Conservation (phyloP, 495 filamentous ascomycete species). For the Hyaloscypha variabilis region DNA sequence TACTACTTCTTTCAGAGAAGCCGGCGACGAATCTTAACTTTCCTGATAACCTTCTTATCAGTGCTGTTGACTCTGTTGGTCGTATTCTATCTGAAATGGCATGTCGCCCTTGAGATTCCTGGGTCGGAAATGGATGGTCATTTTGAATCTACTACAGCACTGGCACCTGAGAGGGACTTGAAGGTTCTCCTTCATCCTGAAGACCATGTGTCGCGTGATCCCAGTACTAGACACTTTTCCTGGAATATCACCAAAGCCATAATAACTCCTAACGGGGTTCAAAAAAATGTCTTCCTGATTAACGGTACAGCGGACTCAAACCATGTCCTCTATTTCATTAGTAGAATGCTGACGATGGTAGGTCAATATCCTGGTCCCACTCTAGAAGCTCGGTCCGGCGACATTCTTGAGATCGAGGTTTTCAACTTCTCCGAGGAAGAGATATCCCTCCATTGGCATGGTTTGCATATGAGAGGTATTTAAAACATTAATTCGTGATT, state of each 20-base stretch:
- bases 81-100: slow-evolving; percentile 10
- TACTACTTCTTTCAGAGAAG: background rate
- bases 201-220: slow-evolving; percentile 25
- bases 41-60: background rate
- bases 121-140: background rate
- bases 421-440: slow-evolving; percentile 23
- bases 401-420: slow-evolving; percentile 22
- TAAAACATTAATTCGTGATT: background rate
- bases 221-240: slow-evolving; percentile 37
- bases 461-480: slow-evolving; percentile 24
- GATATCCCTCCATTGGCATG: slow-evolving; percentile 26
- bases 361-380: slow-evolving; percentile 25
- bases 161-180: background rate
- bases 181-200: slow-evolving; percentile 9
- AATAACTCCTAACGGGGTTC: slow-evolving; percentile 45
- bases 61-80: background rate
- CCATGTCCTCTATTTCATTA: background rate
- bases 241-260: slow-evolving; percentile 41
- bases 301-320: slow-evolving; percentile 14
- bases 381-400: slow-evolving; percentile 25
- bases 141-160: background rate
- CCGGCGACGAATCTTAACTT: background rate
- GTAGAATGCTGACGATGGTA: slow-evolving; percentile 8
- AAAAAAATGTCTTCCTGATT: slow-evolving; percentile 42
- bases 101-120: background rate